Conservation (phyloP, 2,329 filamentous ascomycete species). For the Tolypocladium pustulatum region DNA sequence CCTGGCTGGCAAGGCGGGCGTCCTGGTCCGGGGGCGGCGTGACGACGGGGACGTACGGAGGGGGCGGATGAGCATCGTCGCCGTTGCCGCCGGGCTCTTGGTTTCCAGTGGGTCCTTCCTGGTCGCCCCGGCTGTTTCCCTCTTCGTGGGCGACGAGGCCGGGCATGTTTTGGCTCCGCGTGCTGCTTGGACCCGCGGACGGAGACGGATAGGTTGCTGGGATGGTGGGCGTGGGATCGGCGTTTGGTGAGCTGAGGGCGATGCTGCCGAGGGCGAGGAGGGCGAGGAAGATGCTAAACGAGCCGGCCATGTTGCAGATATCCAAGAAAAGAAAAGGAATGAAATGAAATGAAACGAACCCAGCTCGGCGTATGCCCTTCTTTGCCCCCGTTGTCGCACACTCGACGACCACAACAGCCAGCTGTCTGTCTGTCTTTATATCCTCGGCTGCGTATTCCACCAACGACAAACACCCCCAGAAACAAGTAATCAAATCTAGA, state of each 20-base stretch:
- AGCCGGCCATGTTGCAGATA: neutral
- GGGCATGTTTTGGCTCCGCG: neutral
- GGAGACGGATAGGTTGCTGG: neutral
- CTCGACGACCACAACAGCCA: neutral
- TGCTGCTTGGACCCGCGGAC: neutral
- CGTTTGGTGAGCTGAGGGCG: neutral
- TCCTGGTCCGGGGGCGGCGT: constrained; percentile 21
- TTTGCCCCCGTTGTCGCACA: neutral
- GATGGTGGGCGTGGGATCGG: neutral
- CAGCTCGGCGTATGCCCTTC: neutral
- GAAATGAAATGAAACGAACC: too few species aligned
- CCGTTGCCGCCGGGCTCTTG: neutral
- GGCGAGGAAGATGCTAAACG: neutral
- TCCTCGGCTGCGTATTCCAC: neutral
- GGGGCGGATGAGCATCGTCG: constrained; percentile 4
- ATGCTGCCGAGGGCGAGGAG: neutral
- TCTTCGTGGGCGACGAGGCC: neutral
- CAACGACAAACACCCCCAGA: neutral
- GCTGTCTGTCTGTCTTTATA: neutral
- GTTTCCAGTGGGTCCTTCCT: too few species aligned
- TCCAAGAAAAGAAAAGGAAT: neutral
- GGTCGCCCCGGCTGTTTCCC: neutral
- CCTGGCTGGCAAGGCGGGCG: constrained; percentile 16
- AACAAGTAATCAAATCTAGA: too few species aligned
- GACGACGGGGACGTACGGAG: constrained; percentile 17